These are phyloP conservation scores for Leccinum aurantiacum DNA, from an alignment of 768 basidiomycete genomes.

Conservation along the genomic window DNA sequence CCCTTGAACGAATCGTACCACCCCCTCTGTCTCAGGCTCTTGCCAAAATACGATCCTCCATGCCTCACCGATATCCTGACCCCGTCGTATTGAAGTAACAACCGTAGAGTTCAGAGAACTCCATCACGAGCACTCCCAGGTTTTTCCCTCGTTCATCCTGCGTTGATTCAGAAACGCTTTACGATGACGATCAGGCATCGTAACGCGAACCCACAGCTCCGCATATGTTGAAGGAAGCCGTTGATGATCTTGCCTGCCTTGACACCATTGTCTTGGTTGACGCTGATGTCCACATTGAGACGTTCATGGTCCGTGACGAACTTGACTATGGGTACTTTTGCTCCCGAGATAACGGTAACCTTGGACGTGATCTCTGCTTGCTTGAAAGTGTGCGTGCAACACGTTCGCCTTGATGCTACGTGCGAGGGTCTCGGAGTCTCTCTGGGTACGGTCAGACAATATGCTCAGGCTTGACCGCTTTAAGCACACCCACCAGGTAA, in stretches of 20 bases:
- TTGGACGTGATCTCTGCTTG: slow-evolving; percentile 70
- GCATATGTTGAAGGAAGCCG: slow-evolving; percentile 69
- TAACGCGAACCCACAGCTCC: slow-evolving; percentile 59
- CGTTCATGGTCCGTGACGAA: slow-evolving; percentile 80
- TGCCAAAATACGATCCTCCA: slow-evolving; percentile 75
- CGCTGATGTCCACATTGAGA: slow-evolving; percentile 89
- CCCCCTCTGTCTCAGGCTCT: slow-evolving; percentile 72
- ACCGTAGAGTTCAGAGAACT: slow-evolving; percentile 97
- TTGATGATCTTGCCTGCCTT: slow-evolving; percentile 77
- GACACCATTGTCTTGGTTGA: slow-evolving; percentile 89
- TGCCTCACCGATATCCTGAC: slow-evolving; percentile 76
- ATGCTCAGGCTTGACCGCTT: not conserved
- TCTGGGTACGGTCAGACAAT: slow-evolving; percentile 41
- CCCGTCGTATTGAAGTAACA: slow-evolving; percentile 88
- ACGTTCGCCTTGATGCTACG: slow-evolving; percentile 66
- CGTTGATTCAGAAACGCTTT: slow-evolving; percentile 89
- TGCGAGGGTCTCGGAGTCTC: slow-evolving; percentile 82
- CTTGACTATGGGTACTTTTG: slow-evolving; percentile 97
- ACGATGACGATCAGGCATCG: slow-evolving; percentile 82
- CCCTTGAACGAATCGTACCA: slow-evolving; percentile 68
- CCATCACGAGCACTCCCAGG: slow-evolving; percentile 90
- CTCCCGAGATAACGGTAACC: slow-evolving; percentile 88
- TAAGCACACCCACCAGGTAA: slow-evolving; percentile 76
- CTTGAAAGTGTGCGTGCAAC: slow-evolving; percentile 73
- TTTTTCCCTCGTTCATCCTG: slow-evolving; percentile 92